These are phyloP conservation scores for Poa annua DNA, from an alignment of 176 grass and related monocot species.

Conservation along the genomic window DNA sequence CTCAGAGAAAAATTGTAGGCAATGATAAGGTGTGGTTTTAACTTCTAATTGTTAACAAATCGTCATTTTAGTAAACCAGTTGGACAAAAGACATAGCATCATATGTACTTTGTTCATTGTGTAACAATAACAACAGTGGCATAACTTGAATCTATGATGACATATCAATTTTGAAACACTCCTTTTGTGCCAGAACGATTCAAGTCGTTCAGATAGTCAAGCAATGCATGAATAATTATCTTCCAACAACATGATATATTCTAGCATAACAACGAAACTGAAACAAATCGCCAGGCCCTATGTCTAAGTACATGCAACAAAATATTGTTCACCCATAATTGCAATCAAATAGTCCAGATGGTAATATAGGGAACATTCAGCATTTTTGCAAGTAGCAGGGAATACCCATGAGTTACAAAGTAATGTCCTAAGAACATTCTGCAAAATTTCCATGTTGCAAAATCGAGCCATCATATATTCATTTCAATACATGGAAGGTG, in stretches of 20 bases:
- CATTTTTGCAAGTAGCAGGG: not conserved
- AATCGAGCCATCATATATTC: not conserved
- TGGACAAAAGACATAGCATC: not conserved
- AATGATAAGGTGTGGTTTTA: not conserved
- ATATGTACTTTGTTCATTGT: not conserved
- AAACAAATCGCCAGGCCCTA: not conserved
- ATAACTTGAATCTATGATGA: not conserved
- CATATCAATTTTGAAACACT: not conserved
- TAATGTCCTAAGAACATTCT: not conserved
- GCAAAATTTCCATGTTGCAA: not conserved
- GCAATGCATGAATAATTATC: slow-evolving; percentile 6
- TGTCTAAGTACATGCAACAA: not conserved
- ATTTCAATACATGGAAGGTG: not conserved
- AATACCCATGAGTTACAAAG: not conserved
- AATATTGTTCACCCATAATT: not conserved
- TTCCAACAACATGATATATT: not conserved
- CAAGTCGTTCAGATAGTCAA: not conserved
- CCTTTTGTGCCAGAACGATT: not conserved
- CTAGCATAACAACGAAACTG: not conserved
- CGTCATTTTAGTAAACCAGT: not conserved
- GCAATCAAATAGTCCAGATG: not conserved
- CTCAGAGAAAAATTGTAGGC: not conserved
- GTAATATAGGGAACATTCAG: not conserved
- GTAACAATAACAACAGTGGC: not conserved
- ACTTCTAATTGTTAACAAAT: not conserved